Conservation (phyloP, 148 eudicot species). For the Rhododendron williamsianum region DNA sequence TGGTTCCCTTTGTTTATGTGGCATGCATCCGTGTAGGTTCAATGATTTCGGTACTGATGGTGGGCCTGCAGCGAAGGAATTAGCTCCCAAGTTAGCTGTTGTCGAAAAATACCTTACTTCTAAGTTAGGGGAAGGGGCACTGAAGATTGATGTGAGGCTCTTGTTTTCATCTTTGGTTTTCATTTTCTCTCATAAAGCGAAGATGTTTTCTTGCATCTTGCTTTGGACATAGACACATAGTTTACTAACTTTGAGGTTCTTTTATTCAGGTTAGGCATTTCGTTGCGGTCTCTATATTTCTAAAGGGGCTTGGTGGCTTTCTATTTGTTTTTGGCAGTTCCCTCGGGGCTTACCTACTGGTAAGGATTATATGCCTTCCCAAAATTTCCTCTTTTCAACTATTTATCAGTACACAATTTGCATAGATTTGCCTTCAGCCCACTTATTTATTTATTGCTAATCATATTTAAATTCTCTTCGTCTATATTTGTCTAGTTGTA, state of each 20-base stretch:
- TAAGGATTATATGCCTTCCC: slow-evolving; percentile 18
- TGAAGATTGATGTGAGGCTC: slow-evolving; percentile 46
- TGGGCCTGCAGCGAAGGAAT: slow-evolving; percentile 62
- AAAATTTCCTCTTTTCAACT: background rate
- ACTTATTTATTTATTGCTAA: background rate
- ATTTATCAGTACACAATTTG: background rate
- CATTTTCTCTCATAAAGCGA: background rate
- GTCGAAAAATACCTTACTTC: slow-evolving; percentile 31
- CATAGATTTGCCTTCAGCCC: background rate
- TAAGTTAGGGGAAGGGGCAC: slow-evolving; percentile 35
- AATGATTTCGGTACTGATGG: slow-evolving; percentile 77
- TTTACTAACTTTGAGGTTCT: background rate
- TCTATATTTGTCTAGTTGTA: slow-evolving; percentile 28
- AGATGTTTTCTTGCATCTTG: background rate
- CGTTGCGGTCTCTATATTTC: slow-evolving; percentile 43
- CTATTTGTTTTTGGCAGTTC: slow-evolving; percentile 69
- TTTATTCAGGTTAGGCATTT: slow-evolving; percentile 51
- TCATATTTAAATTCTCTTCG: background rate
- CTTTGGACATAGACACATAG: background rate
- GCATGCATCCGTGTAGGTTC: slow-evolving; percentile 37
- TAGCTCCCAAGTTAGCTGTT: slow-evolving; percentile 45
- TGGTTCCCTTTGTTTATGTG: background rate
- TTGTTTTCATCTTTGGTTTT: background rate
- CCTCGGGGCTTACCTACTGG: slow-evolving; percentile 75
- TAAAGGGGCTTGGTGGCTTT: slow-evolving; percentile 67